Percentiles rank a stretch among this genome's conserved stretches.
Conservation (phyloP, 768 basidiomycete genomes). For the Hebeloma cylindrosporum region DNA sequence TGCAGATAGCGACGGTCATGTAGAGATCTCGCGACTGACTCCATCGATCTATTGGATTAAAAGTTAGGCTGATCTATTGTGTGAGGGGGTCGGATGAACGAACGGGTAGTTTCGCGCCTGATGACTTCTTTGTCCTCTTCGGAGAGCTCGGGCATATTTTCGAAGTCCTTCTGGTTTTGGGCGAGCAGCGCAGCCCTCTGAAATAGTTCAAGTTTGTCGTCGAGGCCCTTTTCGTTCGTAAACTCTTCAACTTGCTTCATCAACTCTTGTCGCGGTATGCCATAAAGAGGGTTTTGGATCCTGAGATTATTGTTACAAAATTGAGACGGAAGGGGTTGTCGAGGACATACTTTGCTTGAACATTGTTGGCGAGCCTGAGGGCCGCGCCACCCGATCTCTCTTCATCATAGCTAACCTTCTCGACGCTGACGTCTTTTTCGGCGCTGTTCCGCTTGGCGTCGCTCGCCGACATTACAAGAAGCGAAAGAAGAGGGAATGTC, state of each 20-base stretch:
- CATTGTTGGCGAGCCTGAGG: slow-evolving; percentile 38
- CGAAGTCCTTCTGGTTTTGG: slow-evolving; percentile 59
- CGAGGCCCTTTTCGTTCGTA: slow-evolving; percentile 46
- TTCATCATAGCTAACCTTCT: slow-evolving; percentile 25
- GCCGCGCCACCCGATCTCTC: slow-evolving; percentile 20
- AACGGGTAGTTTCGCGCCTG: slow-evolving; percentile 47
- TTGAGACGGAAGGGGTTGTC: neutral
- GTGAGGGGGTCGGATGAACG: neutral
- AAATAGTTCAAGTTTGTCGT: slow-evolving; percentile 47
- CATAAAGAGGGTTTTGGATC: slow-evolving; percentile 49
- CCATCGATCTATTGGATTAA: slow-evolving; percentile 43
- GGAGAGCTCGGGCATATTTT: slow-evolving; percentile 35
- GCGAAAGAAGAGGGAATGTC: slow-evolving; percentile 11
- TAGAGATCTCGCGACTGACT: slow-evolving; percentile 43
- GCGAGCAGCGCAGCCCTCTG: slow-evolving; percentile 75
- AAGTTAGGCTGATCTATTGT: slow-evolving; percentile 1
- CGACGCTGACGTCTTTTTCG: slow-evolving; percentile 13
- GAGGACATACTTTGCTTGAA: slow-evolving; percentile 38
- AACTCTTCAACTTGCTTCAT: slow-evolving; percentile 62
- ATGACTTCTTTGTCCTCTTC: slow-evolving; percentile 40
- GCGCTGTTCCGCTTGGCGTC: slow-evolving; percentile 21
- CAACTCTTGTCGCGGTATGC: slow-evolving; percentile 60
- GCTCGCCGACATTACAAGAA: slow-evolving; percentile 27
- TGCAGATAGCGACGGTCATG: slow-evolving; percentile 51
- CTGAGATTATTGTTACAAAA: slow-evolving; percentile 18